Conservation (phyloP, 495 filamentous ascomycete species). For the Lophiostoma macrostomum region DNA sequence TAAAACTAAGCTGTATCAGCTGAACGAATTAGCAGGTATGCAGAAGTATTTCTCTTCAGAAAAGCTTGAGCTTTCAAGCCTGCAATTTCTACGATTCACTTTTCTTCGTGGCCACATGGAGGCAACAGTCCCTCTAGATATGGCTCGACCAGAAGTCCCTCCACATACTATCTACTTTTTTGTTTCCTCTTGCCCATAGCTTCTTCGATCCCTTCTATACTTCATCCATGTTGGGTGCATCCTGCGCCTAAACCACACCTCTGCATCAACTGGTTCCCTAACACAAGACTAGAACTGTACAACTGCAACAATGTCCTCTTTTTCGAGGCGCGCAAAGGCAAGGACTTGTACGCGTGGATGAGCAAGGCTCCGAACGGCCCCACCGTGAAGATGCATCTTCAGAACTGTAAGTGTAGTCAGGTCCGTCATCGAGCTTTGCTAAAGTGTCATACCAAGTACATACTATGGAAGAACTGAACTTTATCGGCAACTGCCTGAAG, state of each 20-base stretch:
- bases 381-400: constrained; percentile 79
- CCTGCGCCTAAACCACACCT: too few species aligned
- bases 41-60: neutral
- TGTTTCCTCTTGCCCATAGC: too few species aligned
- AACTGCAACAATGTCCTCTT: constrained; percentile 97
- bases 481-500: constrained; percentile 94
- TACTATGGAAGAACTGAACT: constrained; percentile 94
- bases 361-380: constrained; percentile 93
- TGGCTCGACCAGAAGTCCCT: too few species aligned
- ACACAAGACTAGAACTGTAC: constrained; percentile 67
- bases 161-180: too few species aligned
- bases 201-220: too few species aligned
- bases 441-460: constrained; percentile 55
- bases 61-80: too few species aligned
- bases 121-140: too few species aligned
- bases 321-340: constrained; percentile 12
- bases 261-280: neutral
- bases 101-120: neutral
- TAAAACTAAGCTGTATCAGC: constrained; percentile 86
- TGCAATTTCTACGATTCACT: neutral
- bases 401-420: constrained; percentile 48
- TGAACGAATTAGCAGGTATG: constrained; percentile 78
- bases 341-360: constrained; percentile 84
- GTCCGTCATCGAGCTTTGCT: neutral
- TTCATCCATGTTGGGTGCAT: too few species aligned